Evolutionary conservation across 2,329 filamentous ascomycete species (phyloP), one percentile per base, ranked within the genome.

Genomic region (Colletotrichum kahawae): DNA sequence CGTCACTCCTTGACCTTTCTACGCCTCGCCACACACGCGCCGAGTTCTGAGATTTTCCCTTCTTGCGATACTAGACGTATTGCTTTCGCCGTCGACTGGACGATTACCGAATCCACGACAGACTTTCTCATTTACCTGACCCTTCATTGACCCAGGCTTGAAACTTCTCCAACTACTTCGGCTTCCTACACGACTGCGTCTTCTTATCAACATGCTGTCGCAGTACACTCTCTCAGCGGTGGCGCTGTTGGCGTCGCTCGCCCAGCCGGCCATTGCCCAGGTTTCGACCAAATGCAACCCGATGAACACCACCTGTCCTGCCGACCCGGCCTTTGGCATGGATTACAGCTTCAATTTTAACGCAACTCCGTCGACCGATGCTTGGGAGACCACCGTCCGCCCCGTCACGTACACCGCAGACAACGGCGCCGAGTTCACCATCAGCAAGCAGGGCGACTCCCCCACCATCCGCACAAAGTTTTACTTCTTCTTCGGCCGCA

Each of bases 401-500:
- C 84, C 84, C 10, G 88, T 96, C 70, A 85, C 86, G 16, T 95
- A 93, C 82, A 88, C 89, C 71, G 82, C 88, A 60, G 85, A 91
- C 0, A 83, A 86, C n/a, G 94, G 94, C 48, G 93, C 94, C 59
- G 86, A 90, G 70, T 96, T 97, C 85, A 93, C 90, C 67, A 92
- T 98, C 84, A 86, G 83, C 71, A 89, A 93, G 82, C 89, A 92
- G 77, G 91, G 93, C 77, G 92, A 97, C 79, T 94, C 95, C 1
- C 94, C 95, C 1, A 97, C 95, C 1, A 90, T 98, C 76, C 90
- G 92, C 77, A 92, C 94, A 62, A 92, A 92, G 79, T 96, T 95
- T 83, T 97, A 95, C 86, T 94, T 98, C 84, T 95, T 97, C 87
- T 96, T 94, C 78, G 95, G 95, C 69, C 91, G 92, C 75, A 92